Conservation (phyloP, 148 eudicot genomes). For the Spergularia bocconei region DNA sequence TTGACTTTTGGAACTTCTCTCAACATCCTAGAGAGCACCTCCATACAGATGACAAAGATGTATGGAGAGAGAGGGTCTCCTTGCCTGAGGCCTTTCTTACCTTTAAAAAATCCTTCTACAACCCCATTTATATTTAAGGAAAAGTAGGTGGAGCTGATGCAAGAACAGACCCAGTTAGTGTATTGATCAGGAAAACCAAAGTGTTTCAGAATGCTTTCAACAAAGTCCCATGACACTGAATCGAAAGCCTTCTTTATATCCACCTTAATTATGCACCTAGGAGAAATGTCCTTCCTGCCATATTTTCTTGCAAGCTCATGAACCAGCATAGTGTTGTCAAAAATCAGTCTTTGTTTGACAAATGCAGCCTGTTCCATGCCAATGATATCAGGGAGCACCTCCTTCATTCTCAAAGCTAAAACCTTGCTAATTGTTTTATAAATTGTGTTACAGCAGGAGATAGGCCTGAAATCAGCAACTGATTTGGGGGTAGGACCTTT, state of each 20-base stretch:
- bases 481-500: too few relatives aligned
- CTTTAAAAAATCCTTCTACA: too few relatives aligned
- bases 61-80: too few relatives aligned
- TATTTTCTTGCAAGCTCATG: background rate
- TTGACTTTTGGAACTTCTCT: too few relatives aligned
- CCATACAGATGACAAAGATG: too few relatives aligned
- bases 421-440: too few relatives aligned
- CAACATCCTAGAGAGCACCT: too few relatives aligned
- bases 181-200: background rate
- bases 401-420: too few relatives aligned
- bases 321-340: background rate
- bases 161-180: background rate
- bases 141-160: background rate
- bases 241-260: background rate
- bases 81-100: too few relatives aligned
- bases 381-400: too few relatives aligned
- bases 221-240: background rate
- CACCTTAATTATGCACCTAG: conserved; percentile 1
- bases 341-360: background rate
- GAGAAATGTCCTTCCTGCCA: background rate
- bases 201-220: background rate
- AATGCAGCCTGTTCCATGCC: background rate
- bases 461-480: too few relatives aligned
- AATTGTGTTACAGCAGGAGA: too few relatives aligned
- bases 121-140: background rate